Conservation (phyloP, 176 grass and related monocot genomes). For the Microstegium vimineum region DNA sequence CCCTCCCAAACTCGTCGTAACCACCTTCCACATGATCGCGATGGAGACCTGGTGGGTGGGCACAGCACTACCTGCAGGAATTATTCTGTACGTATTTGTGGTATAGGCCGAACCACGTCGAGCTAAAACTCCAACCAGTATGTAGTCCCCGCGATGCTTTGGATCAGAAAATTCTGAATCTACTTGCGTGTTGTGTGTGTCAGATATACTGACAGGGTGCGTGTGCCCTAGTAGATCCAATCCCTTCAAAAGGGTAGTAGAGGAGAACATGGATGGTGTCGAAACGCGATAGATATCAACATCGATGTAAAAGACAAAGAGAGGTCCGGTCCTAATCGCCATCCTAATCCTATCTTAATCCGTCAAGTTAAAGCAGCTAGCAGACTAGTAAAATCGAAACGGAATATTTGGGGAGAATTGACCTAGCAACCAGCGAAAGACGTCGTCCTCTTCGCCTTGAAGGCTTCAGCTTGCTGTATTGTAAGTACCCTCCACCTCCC, state of each 20-base stretch:
- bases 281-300: background rate
- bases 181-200: too few relatives aligned
- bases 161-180: background rate
- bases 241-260: too few relatives aligned
- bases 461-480: background rate
- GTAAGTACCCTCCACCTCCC: background rate
- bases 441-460: background rate
- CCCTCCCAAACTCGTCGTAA: background rate
- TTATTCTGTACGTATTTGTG: too few relatives aligned
- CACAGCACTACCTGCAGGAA: too few relatives aligned
- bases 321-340: background rate
- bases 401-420: background rate
- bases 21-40: conserved; percentile 11
- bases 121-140: too few relatives aligned
- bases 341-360: background rate
- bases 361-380: background rate
- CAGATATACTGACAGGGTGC: too few relatives aligned
- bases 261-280: background rate
- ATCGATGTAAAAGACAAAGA: background rate
- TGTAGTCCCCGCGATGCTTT: too few relatives aligned
- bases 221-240: too few relatives aligned
- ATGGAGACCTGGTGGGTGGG: background rate
- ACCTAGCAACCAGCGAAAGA: background rate
- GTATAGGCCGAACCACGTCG: background rate
- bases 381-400: background rate